Conservation (phyloP, 2,329 filamentous ascomycete genomes). For the Didymella exigua region DNA sequence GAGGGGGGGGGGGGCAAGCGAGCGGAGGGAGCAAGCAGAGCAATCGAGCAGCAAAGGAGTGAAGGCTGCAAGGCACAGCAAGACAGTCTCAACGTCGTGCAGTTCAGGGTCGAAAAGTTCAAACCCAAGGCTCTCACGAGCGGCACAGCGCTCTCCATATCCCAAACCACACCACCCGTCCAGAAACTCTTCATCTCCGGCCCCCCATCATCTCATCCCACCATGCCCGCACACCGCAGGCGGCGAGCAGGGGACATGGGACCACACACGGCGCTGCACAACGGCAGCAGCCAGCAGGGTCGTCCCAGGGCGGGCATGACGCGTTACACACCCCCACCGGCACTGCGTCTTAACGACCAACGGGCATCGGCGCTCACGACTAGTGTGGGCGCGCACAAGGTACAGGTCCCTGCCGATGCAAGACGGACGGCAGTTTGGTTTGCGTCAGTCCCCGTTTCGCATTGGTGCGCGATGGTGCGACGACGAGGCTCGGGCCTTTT, state of each 20-base stretch:
- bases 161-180: constrained; percentile 7
- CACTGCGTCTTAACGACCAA: too few relatives aligned
- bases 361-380: too few relatives aligned
- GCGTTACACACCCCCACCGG: constrained; percentile 10
- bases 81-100: constrained; percentile 6
- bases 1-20: constrained; percentile 1
- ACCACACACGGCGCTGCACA: neutral
- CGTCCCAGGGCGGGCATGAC: constrained; percentile 14
- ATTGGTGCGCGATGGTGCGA: constrained; percentile 11
- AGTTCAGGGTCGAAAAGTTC: neutral
- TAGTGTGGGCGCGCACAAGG: constrained; percentile 4
- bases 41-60: neutral
- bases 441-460: constrained; percentile 8
- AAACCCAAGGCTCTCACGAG: constrained; percentile 9
- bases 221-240: too few relatives aligned
- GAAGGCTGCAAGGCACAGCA: neutral
- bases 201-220: constrained; percentile 5
- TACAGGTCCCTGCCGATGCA: constrained; percentile 7
- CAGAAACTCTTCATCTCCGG: constrained; percentile 11
- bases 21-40: constrained; percentile 1
- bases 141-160: constrained; percentile 3
- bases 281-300: constrained; percentile 14
- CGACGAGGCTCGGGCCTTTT: constrained; percentile 11
- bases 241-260: constrained; percentile 9
- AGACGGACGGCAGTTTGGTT: neutral